Evolutionary conservation across 2,329 filamentous ascomycete genomes (phyloP), one percentile per base, ranked within the genome.

Genomic region (Neoarthrinium moseri): DNA sequence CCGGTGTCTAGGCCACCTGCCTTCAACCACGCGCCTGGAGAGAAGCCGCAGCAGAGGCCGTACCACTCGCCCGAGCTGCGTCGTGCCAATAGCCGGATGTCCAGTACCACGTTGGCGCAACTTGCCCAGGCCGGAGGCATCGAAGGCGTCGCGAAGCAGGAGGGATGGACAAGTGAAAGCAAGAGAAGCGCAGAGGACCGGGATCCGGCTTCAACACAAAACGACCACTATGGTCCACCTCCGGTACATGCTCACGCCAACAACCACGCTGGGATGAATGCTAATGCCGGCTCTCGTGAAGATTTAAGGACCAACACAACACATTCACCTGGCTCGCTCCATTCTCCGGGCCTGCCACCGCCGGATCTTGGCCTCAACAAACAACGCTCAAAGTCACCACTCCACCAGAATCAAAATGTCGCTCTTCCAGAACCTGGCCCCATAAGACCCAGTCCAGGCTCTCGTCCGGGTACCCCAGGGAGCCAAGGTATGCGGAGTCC

Each of bases 21-120:
- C 10, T 92, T 96, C 63, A 79, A 83, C 38, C 89, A 96, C 64
- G 77, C 78, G 29, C 81, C 91, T 11, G 82, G 86, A 49, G 79
- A 86, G 42, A 78, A 81, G 39, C 91, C 91, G 5, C 73, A 75
- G 2, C 83, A 79, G 48, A 81, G 81, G 51, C 88, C 88, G 0
- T 83, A 87, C 55, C 82, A 89, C 47, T 85, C 89, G 23, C 81
- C 87, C 12, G 89, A 94, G 60, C 74, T 92, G 57, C 85, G 88
- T 51, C 84, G 84, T 52, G 89, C 88, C 42, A 94, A 90, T 56
- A 91, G 86, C 55, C 85, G 90, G 18, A 84, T 97, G 63, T 96
- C 94, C 21, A 80, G 77, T 55, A 84, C 83, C 1, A 97, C 92
- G 1, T 74, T 96, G 36, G 78, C 84, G 35, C 90, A 96, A 61